Evolutionary conservation across 2,329 filamentous ascomycete species (phyloP).

Genomic region (Aspergillus aculeatinus): DNA sequence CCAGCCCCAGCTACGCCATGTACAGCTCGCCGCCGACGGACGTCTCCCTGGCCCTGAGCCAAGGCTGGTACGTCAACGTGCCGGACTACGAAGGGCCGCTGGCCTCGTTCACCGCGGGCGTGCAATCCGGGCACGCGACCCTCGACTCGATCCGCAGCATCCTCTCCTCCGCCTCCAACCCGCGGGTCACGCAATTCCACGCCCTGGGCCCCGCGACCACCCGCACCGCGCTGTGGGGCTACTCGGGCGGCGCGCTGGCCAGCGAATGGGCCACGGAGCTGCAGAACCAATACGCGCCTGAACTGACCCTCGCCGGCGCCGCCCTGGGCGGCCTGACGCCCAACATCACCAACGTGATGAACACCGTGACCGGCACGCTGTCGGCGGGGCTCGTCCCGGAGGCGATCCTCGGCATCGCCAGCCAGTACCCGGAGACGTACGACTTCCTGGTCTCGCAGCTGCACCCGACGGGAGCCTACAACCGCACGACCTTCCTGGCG

Average conservation of each 20-base stretch:
- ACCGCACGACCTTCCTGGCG: slow-evolving; percentile 9
- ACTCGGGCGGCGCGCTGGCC: slow-evolving; percentile 8
- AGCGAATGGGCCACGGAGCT: slow-evolving; percentile 11
- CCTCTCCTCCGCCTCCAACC: slow-evolving; percentile 14
- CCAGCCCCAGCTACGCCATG: slow-evolving; percentile 25
- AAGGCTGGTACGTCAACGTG: slow-evolving; percentile 48
- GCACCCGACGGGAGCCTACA: neutral
- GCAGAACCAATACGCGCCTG: slow-evolving; percentile 6
- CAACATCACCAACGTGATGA: slow-evolving; percentile 7
- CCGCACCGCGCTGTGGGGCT: slow-evolving; percentile 19
- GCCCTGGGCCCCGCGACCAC: slow-evolving; percentile 13
- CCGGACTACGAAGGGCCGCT: slow-evolving; percentile 49
- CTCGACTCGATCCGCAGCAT: slow-evolving; percentile 45
- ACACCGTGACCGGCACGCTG: neutral
- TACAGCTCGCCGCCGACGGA: slow-evolving; percentile 29
- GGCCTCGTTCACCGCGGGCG: slow-evolving; percentile 43
- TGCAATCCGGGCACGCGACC: slow-evolving; percentile 45
- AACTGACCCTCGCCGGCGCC: slow-evolving; percentile 1
- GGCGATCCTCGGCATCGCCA: neutral
- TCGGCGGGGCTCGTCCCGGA: slow-evolving; percentile 1
- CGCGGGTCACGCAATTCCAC: slow-evolving; percentile 25
- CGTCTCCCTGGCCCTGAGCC: slow-evolving; percentile 37
- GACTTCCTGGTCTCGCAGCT: slow-evolving; percentile 1
- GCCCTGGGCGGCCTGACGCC: slow-evolving; percentile 7
- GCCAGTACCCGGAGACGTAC: neutral